Conservation (phyloP, 345 rosid species). For the Sisymbrium altissimum region DNA sequence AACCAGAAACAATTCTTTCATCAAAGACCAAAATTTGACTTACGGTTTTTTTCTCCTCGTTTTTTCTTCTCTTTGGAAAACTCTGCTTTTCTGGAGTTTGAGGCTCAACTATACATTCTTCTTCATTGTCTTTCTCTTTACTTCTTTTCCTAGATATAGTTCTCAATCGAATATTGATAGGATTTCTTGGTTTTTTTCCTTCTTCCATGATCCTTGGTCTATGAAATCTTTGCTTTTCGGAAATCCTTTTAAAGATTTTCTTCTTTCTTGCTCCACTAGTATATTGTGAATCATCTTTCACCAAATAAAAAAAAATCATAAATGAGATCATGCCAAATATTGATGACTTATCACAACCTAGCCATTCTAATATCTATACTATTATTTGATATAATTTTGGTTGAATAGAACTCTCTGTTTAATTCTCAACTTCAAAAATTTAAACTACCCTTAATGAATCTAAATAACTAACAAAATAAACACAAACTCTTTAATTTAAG, state of each 20-base stretch:
- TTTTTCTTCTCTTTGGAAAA: background rate
- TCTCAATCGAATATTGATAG: background rate
- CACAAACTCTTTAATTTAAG: too few relatives aligned
- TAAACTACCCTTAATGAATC: too few relatives aligned
- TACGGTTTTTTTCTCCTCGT: background rate
- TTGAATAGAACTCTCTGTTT: too few relatives aligned
- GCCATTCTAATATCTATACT: too few relatives aligned
- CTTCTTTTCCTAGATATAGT: conserved; percentile 3
- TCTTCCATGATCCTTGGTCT: conserved; percentile 25
- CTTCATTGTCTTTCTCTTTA: background rate
- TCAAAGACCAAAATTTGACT: background rate
- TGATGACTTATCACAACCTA: too few relatives aligned
- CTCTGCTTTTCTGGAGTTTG: conserved; percentile 16
- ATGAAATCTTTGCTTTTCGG: background rate
- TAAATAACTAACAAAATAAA: too few relatives aligned
- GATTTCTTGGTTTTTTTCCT: conserved; percentile 5
- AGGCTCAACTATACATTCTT: background rate
- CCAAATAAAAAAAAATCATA: background rate
- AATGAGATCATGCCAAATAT: background rate
- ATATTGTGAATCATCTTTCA: conserved; percentile 3
- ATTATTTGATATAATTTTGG: too few relatives aligned
- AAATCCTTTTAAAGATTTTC: too few relatives aligned
- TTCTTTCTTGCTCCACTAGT: background rate
- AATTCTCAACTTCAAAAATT: too few relatives aligned
- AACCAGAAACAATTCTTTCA: background rate